Conservation (phyloP, 169 alveolate species). For the Ichthyophthirius multifiliis region DNA sequence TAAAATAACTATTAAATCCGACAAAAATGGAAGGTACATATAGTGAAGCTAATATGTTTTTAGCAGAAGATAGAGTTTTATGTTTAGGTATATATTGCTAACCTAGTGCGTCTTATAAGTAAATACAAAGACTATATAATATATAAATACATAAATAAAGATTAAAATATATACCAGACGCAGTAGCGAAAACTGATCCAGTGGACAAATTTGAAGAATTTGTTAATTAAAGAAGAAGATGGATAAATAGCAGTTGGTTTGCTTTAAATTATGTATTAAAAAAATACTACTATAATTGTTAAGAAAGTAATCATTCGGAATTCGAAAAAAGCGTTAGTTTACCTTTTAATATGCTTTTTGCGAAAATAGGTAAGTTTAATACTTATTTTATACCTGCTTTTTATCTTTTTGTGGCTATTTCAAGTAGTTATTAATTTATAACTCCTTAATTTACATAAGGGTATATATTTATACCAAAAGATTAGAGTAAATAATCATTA, state of each 20-base stretch:
- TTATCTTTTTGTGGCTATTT: not conserved
- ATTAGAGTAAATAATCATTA: not conserved
- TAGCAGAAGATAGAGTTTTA: conserved; percentile 57
- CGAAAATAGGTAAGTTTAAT: not conserved
- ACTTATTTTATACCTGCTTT: not conserved
- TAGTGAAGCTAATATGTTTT: conserved; percentile 43
- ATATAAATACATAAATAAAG: not conserved
- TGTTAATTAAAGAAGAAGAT: conserved; percentile 45
- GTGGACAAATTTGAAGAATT: conserved; percentile 12
- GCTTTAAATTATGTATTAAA: conserved; percentile 36
- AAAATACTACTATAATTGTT: not conserved
- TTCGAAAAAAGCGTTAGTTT: not conserved
- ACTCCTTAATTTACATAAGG: not conserved
- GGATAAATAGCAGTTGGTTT: conserved; percentile 57
- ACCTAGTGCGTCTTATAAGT: not conserved
- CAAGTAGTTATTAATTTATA: not conserved
- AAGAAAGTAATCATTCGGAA: not conserved
- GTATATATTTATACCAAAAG: not conserved
- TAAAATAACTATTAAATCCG: conserved; percentile 13
- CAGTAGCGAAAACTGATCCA: conserved; percentile 43
- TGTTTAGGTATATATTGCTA: conserved; percentile 1
- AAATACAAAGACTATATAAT: not conserved
- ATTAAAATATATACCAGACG: conserved; percentile 26
- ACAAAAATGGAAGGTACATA: conserved; percentile 5
- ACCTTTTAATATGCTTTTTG: conserved; percentile 5